phyloP scores from a whole-genome alignment of 2,329 filamentous ascomycete genomes.

The Teratosphaeria zuluensis region DNA sequence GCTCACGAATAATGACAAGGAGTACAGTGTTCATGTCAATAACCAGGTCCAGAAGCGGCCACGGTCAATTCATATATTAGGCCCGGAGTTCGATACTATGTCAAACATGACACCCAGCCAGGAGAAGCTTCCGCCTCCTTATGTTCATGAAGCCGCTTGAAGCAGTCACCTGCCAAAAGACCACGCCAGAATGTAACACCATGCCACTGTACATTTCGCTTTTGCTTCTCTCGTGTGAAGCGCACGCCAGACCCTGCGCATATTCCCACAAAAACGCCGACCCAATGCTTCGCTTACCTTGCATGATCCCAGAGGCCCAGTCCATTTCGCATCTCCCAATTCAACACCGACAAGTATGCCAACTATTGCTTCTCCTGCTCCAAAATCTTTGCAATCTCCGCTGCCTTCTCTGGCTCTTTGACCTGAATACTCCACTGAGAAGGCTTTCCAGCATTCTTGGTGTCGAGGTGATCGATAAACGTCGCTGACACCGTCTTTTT shows the following conservation, averaged over 20 bases:
- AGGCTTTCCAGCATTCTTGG: slow-evolving; percentile 44
- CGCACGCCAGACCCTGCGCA: not conserved
- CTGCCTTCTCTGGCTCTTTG: slow-evolving; percentile 46
- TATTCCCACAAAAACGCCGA: not conserved
- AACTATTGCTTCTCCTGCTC: not conserved
- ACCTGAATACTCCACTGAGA: slow-evolving; percentile 65
- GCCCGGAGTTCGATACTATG: not conserved
- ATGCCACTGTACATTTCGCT: not conserved
- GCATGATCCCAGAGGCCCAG: not conserved
- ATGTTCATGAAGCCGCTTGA: not conserved
- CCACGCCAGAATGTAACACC: not conserved
- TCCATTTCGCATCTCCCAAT: not conserved
- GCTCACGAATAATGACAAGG: not conserved
- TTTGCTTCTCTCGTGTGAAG: not conserved
- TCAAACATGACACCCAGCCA: not conserved
- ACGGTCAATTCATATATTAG: not conserved
- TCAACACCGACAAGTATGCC: not conserved
- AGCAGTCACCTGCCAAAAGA: not conserved
- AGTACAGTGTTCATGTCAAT: not conserved
- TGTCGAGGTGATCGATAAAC: slow-evolving; percentile 15
- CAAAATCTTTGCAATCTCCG: slow-evolving; percentile 36
- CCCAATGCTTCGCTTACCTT: not conserved
- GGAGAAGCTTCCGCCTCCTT: not conserved
- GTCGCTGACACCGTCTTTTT: slow-evolving; percentile 35
- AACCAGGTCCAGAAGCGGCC: not conserved